Evolutionary conservation across 768 basidiomycete species (phyloP).

Genomic region (Solioccasus polychromus): DNA sequence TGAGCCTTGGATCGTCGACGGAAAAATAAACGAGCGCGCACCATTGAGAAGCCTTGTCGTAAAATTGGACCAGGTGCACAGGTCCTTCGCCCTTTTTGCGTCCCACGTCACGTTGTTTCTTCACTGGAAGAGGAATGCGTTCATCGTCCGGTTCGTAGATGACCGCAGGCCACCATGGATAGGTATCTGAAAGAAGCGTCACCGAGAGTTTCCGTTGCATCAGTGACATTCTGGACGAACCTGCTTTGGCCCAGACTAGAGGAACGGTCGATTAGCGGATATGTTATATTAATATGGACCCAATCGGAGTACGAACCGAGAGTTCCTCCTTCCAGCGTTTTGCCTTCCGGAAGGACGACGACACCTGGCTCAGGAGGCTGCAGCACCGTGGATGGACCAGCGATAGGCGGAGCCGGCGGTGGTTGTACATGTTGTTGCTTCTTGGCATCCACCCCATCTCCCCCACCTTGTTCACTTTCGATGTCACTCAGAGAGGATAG

Average conservation of each 20-base stretch:
- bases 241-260: slow-evolving; percentile 82
- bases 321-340: slow-evolving; percentile 52
- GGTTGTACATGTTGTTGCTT: slow-evolving; percentile 1
- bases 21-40: slow-evolving; percentile 24
- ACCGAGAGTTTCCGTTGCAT: not conserved
- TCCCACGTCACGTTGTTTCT: slow-evolving; percentile 26
- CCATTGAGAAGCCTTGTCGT: slow-evolving; percentile 67
- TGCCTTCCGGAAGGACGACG: slow-evolving; percentile 34
- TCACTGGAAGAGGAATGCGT: slow-evolving; percentile 46
- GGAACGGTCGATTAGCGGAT: not conserved
- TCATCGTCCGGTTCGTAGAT: slow-evolving; percentile 63
- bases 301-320: slow-evolving; percentile 54
- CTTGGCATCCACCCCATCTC: slow-evolving; percentile 1
- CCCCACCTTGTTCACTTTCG: slow-evolving; percentile 30
- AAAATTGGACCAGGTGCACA: slow-evolving; percentile 75
- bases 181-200: slow-evolving; percentile 50
- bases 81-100: slow-evolving; percentile 39
- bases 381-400: slow-evolving; percentile 4
- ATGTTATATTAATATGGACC: too few relatives aligned
- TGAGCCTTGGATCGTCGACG: not conserved
- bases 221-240: slow-evolving; percentile 34
- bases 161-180: slow-evolving; percentile 87
- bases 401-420: slow-evolving; percentile 7
- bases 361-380: slow-evolving; percentile 28
- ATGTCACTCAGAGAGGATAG: slow-evolving; percentile 46